Evolutionary conservation across 2,329 filamentous ascomycete species (phyloP), one percentile per base, ranked within the genome.

Genomic region (Aspergillus sp.): DNA sequence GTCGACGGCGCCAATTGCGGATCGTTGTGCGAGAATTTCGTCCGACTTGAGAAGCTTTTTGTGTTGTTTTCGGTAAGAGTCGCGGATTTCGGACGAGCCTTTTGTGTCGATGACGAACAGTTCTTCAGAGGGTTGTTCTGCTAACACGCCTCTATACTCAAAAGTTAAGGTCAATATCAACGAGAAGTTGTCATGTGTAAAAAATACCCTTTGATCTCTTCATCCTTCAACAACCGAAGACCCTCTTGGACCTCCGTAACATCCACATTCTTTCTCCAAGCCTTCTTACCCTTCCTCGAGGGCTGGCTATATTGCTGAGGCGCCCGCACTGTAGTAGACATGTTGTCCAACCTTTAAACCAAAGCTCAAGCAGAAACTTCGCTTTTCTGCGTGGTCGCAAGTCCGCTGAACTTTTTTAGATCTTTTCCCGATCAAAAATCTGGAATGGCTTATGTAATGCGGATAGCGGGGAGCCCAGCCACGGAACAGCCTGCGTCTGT

Each of bases 251-350:
- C 87, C 65, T 96, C 89, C 30, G 91, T 90, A 64, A 98, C 87
- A 79, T 99, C 92, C 77, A 99, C 92, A 80, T 99, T 97, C 79
- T 98, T 99, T 74, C 95, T 87, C 95, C 95, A 99, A 34, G 95
- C 94, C 82, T 96, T 98, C 81, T 98, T 98, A 71, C 96, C 95
- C 77, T 99, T 99, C 75, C 95, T 86, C 5, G 94, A 98, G 28
- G 93, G 87, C 78, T 99, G 95, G 66, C 87, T 93, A 79, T 90
- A 88, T 68, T 96, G 92, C 65, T 89, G 87, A 11, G 93, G 93
- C 19, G 91, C 90, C 54, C 73, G 69, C 30, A 74, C 62, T 30
- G 67, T 64, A n/a, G 70, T 62, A 54, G 77, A 74, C 77, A 79
- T 79, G 47, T 54, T 69, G 45, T 58, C 54, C 41, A 28, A 45